Evolutionary conservation across 192 early-diverging fungal genomes (phyloP).

Genomic region (Entrophospora sp.): DNA sequence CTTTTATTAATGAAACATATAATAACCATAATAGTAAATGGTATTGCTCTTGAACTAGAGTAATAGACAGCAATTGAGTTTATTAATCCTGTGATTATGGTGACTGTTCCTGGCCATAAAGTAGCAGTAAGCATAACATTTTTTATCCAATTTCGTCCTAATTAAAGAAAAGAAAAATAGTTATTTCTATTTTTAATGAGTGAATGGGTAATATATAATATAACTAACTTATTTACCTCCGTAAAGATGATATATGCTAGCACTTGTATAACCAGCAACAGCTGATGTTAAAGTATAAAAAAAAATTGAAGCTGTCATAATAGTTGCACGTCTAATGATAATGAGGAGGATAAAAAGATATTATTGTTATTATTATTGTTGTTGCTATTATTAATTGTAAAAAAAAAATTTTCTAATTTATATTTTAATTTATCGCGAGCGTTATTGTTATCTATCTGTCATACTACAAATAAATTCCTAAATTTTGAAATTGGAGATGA

Average conservation of each 20-base stretch:
- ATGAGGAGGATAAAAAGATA: no score
- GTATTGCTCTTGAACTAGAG: constrained; percentile 66
- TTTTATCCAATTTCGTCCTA: constrained; percentile 57
- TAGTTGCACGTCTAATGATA: constrained; percentile 44
- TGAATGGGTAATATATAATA: not conserved
- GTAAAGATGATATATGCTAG: constrained; percentile 56
- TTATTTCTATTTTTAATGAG: no score
- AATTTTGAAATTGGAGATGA: not conserved
- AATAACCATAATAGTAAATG: constrained; percentile 62
- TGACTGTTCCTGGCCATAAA: constrained; percentile 59
- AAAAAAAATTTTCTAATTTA: no score
- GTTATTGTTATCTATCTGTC: no score
- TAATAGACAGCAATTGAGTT: constrained; percentile 69
- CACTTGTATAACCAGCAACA: constrained; percentile 58
- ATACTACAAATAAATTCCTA: not conserved
- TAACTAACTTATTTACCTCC: constrained; percentile 34
- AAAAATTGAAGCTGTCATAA: constrained; percentile 69
- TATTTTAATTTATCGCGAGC: no score
- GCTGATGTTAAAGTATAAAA: constrained; percentile 66
- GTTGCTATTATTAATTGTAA: no score
- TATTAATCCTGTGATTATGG: constrained; percentile 42
- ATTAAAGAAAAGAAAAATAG: not conserved
- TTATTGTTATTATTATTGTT: no score
- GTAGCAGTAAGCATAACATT: constrained; percentile 56
- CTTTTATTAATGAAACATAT: not conserved